Evolutionary conservation across 345 rosid genomes (phyloP).

Genomic region (Sapria himalayana): DNA sequence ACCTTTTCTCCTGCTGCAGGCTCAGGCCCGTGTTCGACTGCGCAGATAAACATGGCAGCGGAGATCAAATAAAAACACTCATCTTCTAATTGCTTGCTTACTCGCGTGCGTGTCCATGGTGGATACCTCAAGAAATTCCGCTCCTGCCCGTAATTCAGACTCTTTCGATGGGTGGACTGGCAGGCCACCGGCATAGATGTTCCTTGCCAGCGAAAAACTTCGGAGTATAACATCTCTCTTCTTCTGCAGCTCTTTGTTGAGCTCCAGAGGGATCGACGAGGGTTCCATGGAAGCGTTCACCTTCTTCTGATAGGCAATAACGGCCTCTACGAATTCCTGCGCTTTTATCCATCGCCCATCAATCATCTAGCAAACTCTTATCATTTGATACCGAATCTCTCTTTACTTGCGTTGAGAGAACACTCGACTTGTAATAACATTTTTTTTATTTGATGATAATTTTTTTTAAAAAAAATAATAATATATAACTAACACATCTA

Average conservation of each 20-base stretch:
- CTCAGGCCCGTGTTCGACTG: conserved; percentile 62
- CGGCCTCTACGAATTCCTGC: conserved; percentile 83
- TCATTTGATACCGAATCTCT: too few species aligned
- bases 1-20: conserved; percentile 50
- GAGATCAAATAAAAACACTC: too few species aligned
- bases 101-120: too few species aligned
- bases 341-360: conserved; percentile 2
- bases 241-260: conserved; percentile 43
- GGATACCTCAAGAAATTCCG: conserved; percentile 58
- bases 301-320: conserved; percentile 63
- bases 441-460: too few species aligned
- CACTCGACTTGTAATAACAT: too few species aligned
- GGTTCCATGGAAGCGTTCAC: conserved; percentile 21
- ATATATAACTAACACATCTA: not conserved
- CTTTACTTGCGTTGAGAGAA: too few species aligned
- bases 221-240: conserved; percentile 28
- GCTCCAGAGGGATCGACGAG: conserved; percentile 22
- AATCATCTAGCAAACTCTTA: not conserved
- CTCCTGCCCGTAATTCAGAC: conserved; percentile 43
- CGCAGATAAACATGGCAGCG: conserved; percentile 2
- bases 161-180: conserved; percentile 23
- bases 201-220: conserved; percentile 61
- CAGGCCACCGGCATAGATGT: conserved; percentile 26
- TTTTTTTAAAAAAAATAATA: not conserved
- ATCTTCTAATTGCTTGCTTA: not conserved